Conservation (phyloP, 139 green algal genomes). For the Chlorella sp. region DNA sequence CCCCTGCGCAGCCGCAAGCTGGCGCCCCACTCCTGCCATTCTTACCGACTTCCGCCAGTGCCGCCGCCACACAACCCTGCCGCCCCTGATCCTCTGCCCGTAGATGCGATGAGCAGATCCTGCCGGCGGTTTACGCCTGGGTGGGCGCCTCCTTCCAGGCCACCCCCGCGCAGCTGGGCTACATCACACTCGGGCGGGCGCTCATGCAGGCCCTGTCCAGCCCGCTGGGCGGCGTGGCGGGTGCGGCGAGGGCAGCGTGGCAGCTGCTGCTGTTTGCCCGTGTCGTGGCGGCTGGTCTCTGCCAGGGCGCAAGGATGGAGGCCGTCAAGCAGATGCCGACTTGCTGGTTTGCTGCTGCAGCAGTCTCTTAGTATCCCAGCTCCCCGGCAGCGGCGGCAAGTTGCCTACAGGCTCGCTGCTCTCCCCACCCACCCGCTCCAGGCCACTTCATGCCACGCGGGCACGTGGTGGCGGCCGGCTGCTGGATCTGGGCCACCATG, state of each 20-base stretch:
- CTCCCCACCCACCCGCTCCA: neutral
- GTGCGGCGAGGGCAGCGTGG: neutral
- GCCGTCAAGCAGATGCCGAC: too few species aligned
- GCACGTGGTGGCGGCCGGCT: slow-evolving; percentile 67
- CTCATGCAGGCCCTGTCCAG: slow-evolving; percentile 72
- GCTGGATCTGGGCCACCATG: slow-evolving; percentile 78
- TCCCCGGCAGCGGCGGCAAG: too few species aligned
- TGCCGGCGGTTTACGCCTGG: slow-evolving; percentile 80
- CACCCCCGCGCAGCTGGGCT: slow-evolving; percentile 75
- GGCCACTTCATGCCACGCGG: slow-evolving; percentile 57
- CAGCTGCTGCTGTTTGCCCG: neutral
- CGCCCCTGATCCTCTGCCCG: neutral
- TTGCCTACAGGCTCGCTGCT: neutral
- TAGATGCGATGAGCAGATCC: slow-evolving; percentile 53
- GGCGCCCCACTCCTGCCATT: neutral
- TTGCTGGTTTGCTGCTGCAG: neutral
- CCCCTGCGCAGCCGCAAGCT: neutral
- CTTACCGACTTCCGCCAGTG: neutral
- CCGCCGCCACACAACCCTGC: neutral
- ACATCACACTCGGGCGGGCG: slow-evolving; percentile 70
- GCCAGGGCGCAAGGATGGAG: too few species aligned
- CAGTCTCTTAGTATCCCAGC: too few species aligned
- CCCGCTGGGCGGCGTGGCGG: slow-evolving; percentile 54
- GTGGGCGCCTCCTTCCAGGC: slow-evolving; percentile 69
- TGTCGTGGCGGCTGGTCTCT: too few species aligned